Percentiles rank a stretch among this genome's conserved stretches.
These are phyloP conservation scores for Galeopsis tetrahit DNA, from an alignment of 257 asterid genomes.

Conservation along the genomic window DNA sequence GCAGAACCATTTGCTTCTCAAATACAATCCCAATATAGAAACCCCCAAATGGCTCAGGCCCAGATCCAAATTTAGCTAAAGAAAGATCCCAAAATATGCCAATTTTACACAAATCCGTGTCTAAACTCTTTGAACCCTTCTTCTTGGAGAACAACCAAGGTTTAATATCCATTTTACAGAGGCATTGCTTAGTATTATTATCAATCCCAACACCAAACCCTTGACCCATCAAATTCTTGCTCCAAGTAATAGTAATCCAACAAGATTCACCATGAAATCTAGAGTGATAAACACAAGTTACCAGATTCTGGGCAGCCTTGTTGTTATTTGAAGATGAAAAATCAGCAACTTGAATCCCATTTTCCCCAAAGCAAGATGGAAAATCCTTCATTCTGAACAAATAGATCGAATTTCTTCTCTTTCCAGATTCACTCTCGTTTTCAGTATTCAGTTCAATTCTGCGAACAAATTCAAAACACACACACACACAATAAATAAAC, in stretches of 20 bases:
- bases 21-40: slow-evolving; percentile 43
- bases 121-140: slow-evolving; percentile 50
- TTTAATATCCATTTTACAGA: slow-evolving; percentile 48
- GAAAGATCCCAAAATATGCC: slow-evolving; percentile 55
- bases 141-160: slow-evolving; percentile 52
- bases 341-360: slow-evolving; percentile 54
- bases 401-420: background rate
- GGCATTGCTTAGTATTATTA: slow-evolving; percentile 36
- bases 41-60: slow-evolving; percentile 56
- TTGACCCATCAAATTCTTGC: slow-evolving; percentile 55
- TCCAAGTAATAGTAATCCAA: slow-evolving; percentile 45
- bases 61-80: slow-evolving; percentile 48
- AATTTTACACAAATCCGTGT: slow-evolving; percentile 33
- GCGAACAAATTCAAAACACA: slow-evolving; percentile 17
- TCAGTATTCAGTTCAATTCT: slow-evolving; percentile 26
- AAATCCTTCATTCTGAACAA: slow-evolving; percentile 47
- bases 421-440: background rate
- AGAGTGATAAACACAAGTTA: slow-evolving; percentile 40
- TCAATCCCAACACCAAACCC: slow-evolving; percentile 45
- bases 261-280: slow-evolving; percentile 47
- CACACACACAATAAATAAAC: slow-evolving; percentile 15
- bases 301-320: slow-evolving; percentile 40
- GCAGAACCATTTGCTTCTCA: slow-evolving; percentile 42
- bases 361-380: slow-evolving; percentile 58
- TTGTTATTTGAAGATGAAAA: slow-evolving; percentile 34